Base-by-base conservation (phyloP, 2,329 filamentous ascomycete species). In the Fonsecaea monophora region DNA sequence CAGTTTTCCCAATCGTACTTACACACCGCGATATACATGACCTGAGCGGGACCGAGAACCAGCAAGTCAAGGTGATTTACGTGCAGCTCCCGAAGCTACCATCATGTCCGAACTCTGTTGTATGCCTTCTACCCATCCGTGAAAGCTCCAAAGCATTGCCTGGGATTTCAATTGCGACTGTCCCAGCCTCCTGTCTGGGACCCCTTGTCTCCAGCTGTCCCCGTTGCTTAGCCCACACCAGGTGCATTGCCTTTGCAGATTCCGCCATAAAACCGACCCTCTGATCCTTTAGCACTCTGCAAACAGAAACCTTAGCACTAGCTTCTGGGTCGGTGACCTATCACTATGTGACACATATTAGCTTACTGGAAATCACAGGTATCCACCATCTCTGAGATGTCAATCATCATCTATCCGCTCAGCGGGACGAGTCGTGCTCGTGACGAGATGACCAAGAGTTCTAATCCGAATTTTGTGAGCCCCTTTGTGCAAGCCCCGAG, bases 311-410 rank as follows among this genome's bases (percentile, higher is more conserved):
- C 35, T 53, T 35, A 53, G 50, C 35, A 34, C 59, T 61, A 53
- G 59, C 48, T 37, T 53, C 48, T 25, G 4, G 32, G 18, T 30
- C 45, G 3, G 21, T 38, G 45, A 34, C 59, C 59, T 61, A 61
- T 61, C 59, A 48, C 48, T 61, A 53, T 5, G 9, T 54, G 59
- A 61, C 59, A 61, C 59, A 61, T 61, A 37, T 61, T 40, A 25
- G 45, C 48, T 61, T 30, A 42, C 59, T 35, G n/a, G 53, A 34
- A 50, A 53, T 21, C 21, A 30, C 45, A 53, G 32, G 32, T 60
- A 60, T 15, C 40, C 40, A 60, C 38, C 21, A 18, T 42, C 25
- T 35, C 38, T 50, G 18, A 50, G 45, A 50, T 45, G 34, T 60
- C 25, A 60, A 30, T 45, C 25, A 45, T 34, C 21, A n/a, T 30